Percentiles rank a stretch among this genome's conserved stretches.
Conservation (phyloP, 2,329 filamentous ascomycete genomes). For the Microdochium bolleyi region DNA sequence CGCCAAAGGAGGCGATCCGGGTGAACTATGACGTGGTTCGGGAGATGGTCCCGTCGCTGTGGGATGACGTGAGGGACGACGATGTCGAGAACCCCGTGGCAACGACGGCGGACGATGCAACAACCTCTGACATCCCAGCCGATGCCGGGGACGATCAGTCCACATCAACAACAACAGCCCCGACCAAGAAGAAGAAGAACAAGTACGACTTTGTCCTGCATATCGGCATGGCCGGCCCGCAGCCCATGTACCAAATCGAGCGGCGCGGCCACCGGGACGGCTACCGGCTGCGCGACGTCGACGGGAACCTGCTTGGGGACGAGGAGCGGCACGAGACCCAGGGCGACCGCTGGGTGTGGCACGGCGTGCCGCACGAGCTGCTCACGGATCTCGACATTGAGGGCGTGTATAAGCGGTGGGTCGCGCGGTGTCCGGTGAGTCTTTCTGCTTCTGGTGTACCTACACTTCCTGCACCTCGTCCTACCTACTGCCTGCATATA, state of each 20-base stretch:
- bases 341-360: slow-evolving; percentile 43
- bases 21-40: slow-evolving; percentile 65
- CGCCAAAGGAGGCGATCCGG: slow-evolving; percentile 58
- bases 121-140: too few species aligned
- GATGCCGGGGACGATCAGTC: slow-evolving; percentile 4
- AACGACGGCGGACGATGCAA: too few species aligned
- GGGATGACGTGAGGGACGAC: slow-evolving; percentile 31
- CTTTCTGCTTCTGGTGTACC: slow-evolving; percentile 5
- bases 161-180: slow-evolving; percentile 7
- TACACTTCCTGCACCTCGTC: not conserved
- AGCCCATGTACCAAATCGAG: slow-evolving; percentile 63
- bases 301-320: slow-evolving; percentile 50
- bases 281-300: slow-evolving; percentile 64
- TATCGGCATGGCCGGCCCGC: slow-evolving; percentile 68
- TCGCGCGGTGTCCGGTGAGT: slow-evolving; percentile 37
- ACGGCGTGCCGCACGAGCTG: slow-evolving; percentile 46
- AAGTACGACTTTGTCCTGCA: slow-evolving; percentile 58
- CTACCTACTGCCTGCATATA: too few species aligned
- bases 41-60: slow-evolving; percentile 53
- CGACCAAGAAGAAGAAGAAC: slow-evolving; percentile 23
- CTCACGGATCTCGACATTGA: slow-evolving; percentile 47
- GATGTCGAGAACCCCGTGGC: too few species aligned
- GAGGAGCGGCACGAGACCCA: slow-evolving; percentile 26
- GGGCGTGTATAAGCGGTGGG: slow-evolving; percentile 51
- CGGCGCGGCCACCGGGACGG: slow-evolving; percentile 61